These are phyloP conservation scores for Leucocoprinus birnbaumii DNA, from an alignment of 768 basidiomycete species.

Conservation along the genomic window DNA sequence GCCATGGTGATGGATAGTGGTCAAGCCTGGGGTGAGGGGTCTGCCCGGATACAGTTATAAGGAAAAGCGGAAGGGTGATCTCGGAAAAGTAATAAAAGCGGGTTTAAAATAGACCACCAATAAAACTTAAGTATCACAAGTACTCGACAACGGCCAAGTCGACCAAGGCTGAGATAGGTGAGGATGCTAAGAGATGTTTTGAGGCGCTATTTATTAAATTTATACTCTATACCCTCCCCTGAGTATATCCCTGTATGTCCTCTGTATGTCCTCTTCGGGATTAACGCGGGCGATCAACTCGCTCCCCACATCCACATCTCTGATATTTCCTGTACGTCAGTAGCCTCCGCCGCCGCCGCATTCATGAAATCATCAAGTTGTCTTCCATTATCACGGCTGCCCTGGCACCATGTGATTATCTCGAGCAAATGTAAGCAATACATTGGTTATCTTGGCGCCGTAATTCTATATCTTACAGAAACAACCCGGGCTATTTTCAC, in stretches of 20 bases:
- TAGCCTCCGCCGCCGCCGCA: not conserved
- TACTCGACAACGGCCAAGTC: not conserved
- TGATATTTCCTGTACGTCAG: too few species aligned
- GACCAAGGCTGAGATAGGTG: constrained; percentile 2
- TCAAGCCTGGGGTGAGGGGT: constrained; percentile 7
- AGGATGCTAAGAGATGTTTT: not conserved
- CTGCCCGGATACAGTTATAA: constrained; percentile 4
- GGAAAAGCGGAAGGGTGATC: constrained; percentile 6
- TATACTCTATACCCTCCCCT: not conserved
- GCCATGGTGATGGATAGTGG: constrained; percentile 35
- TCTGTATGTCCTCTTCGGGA: constrained; percentile 18
- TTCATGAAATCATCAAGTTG: not conserved
- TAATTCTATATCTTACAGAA: too few species aligned
- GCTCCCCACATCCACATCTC: constrained; percentile 23
- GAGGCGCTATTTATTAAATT: not conserved
- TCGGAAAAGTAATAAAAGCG: constrained; percentile 1
- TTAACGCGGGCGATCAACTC: constrained; percentile 29
- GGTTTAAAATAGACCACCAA: not conserved
- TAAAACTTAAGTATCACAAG: not conserved
- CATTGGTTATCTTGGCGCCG: not conserved
- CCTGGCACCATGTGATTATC: constrained; percentile 20
- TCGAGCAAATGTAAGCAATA: constrained; percentile 13
- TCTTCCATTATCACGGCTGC: not conserved
- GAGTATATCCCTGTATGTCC: not conserved
- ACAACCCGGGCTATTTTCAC: constrained; percentile 10